These are phyloP conservation scores for Botrytis galanthina DNA, from an alignment of 2,329 filamentous ascomycete genomes.

Conservation along the genomic window DNA sequence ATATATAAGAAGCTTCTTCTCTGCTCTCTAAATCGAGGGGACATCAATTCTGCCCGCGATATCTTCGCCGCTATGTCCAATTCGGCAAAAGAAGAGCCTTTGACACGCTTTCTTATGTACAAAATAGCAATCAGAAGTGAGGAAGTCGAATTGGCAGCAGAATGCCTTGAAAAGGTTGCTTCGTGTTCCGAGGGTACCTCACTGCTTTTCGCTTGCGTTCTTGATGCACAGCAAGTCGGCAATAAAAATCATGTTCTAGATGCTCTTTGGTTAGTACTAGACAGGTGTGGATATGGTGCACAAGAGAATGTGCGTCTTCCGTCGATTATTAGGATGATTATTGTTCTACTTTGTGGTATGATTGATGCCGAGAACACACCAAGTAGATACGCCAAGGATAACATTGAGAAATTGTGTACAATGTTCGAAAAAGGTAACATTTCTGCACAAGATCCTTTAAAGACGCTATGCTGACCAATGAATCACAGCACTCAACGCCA, in stretches of 20 bases:
- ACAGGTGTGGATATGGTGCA: conserved; percentile 50
- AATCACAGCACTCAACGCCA: conserved; percentile 36
- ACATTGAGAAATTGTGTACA: conserved; percentile 52
- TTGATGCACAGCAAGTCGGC: conserved; percentile 68
- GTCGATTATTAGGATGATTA: conserved; percentile 61
- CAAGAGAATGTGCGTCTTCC: conserved; percentile 56
- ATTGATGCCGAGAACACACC: conserved; percentile 36
- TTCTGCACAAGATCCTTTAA: accelerated
- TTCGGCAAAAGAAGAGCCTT: conserved; percentile 55
- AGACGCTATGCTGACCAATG: conserved; percentile 11
- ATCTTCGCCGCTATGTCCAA: conserved; percentile 60
- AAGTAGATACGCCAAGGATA: conserved; percentile 10
- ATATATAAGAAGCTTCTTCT: conserved; percentile 65
- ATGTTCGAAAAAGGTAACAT: conserved; percentile 50
- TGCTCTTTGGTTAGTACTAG: conserved; percentile 59
- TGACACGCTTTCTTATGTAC: conserved; percentile 73
- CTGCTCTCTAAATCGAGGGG: conserved; percentile 61
- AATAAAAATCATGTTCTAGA: conserved; percentile 59
- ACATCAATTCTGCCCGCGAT: conserved; percentile 53
- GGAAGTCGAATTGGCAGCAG: conserved; percentile 57
- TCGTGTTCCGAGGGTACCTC: conserved; percentile 53
- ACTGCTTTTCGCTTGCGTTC: conserved; percentile 75
- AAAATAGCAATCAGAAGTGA: conserved; percentile 62
- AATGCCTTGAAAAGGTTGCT: conserved; percentile 62
- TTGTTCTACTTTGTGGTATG: conserved; percentile 49